Base-by-base conservation (phyloP, 2,329 filamentous ascomycete species). In the Colletotrichum spaethianum region DNA sequence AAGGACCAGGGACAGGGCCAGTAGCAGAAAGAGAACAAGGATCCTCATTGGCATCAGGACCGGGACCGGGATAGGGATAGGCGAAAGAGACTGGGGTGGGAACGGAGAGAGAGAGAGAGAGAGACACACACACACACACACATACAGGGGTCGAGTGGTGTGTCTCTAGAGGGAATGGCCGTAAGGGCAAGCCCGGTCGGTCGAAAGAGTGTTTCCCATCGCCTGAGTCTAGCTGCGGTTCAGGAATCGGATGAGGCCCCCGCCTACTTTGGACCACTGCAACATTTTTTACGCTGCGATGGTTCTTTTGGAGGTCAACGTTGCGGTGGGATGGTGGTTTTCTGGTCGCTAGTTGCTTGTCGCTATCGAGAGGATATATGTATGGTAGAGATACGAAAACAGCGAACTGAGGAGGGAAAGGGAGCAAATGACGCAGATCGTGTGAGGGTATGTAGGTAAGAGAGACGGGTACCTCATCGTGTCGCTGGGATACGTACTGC, bases 131-230 rank as follows among this genome's bases (percentile, higher is more conserved):
- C 2, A 18, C 23, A 23, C n/a, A 16, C 46, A 18, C 23, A n/a
- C 12, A 3, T 16, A 28, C 48, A 66, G 36, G 62, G 36, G 44
- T 7, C 42, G 26, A 28, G 63, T 61, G 63, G 63, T 28, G 67
- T 71, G 64, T 59, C 31, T 69, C 52, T 44, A 60, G 46, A 50
- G 50, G 50, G 67, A 50, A 71, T 28, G 60, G 50, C 63, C 63
- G 50, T 36, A 57, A 71, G 68, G 60, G 31, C 42, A 64, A 61
- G 56, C 48, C 38, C n/a, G 23, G 33, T 65, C 61, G 31, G 55
- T 70, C 44, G 31, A 62, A 38, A 26, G 55, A 53, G 52, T 69
- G 60, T 70, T 65, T 70, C 67, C 55, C 38, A 46, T 59, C 18
- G 42, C 50, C 60, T 64, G 40, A 38, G 59, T 38, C 44, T 52